Evolutionary conservation across 306 rosid genomes (phyloP).

Genomic region (Vigna reflexopilosa): DNA sequence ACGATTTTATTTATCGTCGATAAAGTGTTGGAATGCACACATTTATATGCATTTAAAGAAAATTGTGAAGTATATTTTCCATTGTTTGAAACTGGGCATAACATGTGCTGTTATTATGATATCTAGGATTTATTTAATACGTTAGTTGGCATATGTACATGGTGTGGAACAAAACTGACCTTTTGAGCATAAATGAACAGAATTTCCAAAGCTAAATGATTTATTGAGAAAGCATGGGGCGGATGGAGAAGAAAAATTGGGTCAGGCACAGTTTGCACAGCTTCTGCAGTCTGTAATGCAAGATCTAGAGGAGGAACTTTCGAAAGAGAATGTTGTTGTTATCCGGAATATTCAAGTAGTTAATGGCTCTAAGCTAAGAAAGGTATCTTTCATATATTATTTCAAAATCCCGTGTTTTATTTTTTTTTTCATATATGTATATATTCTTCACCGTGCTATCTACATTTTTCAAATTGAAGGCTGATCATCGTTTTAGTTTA

Average conservation of each 20-base stretch:
- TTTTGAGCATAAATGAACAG: conserved; percentile 57
- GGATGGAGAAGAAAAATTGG: conserved; percentile 78
- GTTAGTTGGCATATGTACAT: conserved; percentile 10
- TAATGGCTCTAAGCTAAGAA: conserved; percentile 78
- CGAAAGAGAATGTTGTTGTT: conserved; percentile 59
- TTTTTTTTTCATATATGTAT: not conserved
- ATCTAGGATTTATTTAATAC: not conserved
- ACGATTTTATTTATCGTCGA: conserved; percentile 14
- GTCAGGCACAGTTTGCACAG: conserved; percentile 96
- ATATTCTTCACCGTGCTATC: conserved; percentile 9
- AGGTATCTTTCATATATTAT: conserved; percentile 58
- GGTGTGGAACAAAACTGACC: conserved; percentile 35
- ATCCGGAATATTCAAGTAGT: conserved; percentile 65
- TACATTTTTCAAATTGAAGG: conserved; percentile 18
- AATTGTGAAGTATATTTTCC: conserved; percentile 14
- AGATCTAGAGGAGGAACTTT: conserved; percentile 77
- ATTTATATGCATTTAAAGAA: conserved; percentile 7
- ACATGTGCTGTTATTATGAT: conserved; percentile 6
- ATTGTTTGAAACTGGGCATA: conserved; percentile 35
- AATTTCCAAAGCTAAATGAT: conserved; percentile 71
- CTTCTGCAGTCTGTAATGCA: conserved; percentile 87
- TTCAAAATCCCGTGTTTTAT: not conserved
- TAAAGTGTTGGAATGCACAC: conserved; percentile 2
- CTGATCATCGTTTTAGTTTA: conserved; percentile 34
- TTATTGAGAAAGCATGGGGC: conserved; percentile 73